Conservation (phyloP, 495 filamentous ascomycete genomes). For the Aspergillus mulundensis region DNA sequence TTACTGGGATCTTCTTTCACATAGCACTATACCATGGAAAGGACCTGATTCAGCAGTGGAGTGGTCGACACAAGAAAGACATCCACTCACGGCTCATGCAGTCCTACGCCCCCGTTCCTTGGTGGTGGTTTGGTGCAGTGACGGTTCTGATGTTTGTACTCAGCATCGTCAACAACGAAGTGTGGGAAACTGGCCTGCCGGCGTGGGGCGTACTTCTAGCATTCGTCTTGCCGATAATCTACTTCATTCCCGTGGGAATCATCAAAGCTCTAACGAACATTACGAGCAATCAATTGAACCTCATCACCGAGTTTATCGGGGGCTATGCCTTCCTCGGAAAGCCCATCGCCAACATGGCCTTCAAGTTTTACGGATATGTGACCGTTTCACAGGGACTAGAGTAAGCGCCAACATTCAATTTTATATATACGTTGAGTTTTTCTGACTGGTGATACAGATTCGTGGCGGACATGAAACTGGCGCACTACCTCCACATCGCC, state of each 20-base stretch:
- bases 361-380: conserved; percentile 73
- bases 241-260: conserved; percentile 45
- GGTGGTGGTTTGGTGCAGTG: conserved; percentile 41
- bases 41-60: conserved; percentile 58
- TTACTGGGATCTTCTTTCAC: conserved; percentile 62
- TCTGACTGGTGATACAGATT: conserved; percentile 36
- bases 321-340: conserved; percentile 67
- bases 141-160: conserved; percentile 52
- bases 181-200: conserved; percentile 60
- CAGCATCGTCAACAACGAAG: conserved; percentile 59
- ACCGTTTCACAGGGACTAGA: conserved; percentile 53
- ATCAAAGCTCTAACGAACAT: conserved; percentile 65
- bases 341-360: conserved; percentile 67
- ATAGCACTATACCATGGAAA: conserved; percentile 62
- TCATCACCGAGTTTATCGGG: conserved; percentile 68
- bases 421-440: background rate
- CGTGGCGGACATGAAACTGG: conserved; percentile 74
- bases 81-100: conserved; percentile 40
- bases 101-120: conserved; percentile 34
- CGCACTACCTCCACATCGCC: conserved; percentile 73
- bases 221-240: conserved; percentile 41
- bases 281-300: conserved; percentile 60
- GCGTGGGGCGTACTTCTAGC: conserved; percentile 68
- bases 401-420: conserved; percentile 25
- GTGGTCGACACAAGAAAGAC: conserved; percentile 54